Evolutionary conservation across 2,329 filamentous ascomycete genomes (phyloP), one percentile per base, ranked within the genome.

Genomic region (Venturia asperata): DNA sequence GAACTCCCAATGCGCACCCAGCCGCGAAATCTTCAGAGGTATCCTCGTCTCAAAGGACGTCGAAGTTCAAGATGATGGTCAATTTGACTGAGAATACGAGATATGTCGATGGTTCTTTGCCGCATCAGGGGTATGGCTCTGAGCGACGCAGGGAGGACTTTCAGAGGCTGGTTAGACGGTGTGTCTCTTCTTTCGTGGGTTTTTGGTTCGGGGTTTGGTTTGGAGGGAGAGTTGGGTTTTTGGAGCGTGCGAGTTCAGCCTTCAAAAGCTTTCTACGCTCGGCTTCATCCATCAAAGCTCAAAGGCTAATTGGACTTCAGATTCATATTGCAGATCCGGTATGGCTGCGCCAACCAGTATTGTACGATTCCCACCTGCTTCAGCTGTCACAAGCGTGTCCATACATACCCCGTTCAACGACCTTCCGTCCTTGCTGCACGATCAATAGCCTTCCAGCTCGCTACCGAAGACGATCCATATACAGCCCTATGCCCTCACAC

Each of bases 291-390:
- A 1, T 7, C 47, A 24, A 52, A 21, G 11, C 34, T 9, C 19
- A 58, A 10, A 17, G 49, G 30, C 52, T 58, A 21, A 58, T 37
- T 15, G 52, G n/a, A 3, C 15, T 19, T n/a, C 30, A 66, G 65
- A 30, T 66, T 42, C 63, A 65, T 61, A 21, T 7, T 66, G 5
- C 66, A 67, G 27, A 63, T 67, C 13, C 66, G 65, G 1, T 67
- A 67, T 61, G 66, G 66, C 27, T 67, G 66, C 43, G 10, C 39
- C 37, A 60, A 42, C 37, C 21, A 41, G 13, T 15, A 67, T 15
- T 67, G 66, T 60, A 58, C 43, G 19, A 67, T 34, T 27, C 45
- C 37, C 11, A 45, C 39, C 17, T 67, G 66, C 63, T 66, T 60
- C 24, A 63, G 43, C 52, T 67, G 39, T 42, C 66, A 45, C 17